Conservation (phyloP, 768 basidiomycete species). For the Lentinula sp. region DNA sequence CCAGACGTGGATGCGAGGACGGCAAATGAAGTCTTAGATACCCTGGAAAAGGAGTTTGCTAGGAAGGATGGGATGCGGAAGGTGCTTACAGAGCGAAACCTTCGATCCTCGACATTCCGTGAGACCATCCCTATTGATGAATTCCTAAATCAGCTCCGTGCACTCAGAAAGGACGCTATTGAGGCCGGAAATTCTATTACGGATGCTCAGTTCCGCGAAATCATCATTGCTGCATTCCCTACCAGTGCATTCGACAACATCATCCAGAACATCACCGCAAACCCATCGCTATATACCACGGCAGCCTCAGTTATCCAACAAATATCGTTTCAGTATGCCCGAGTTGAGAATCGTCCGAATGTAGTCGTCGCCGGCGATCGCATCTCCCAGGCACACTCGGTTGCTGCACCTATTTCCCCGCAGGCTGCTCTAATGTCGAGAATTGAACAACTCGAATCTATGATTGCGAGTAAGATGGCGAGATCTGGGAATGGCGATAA, state of each 20-base stretch:
- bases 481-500: background rate
- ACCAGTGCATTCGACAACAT: background rate
- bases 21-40: too few relatives aligned
- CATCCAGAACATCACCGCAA: background rate
- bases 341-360: background rate
- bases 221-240: background rate
- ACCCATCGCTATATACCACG: background rate
- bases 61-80: too few relatives aligned
- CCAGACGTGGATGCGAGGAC: too few relatives aligned
- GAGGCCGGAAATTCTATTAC: background rate
- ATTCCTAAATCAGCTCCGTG: too few relatives aligned
- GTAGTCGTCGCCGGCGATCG: background rate
- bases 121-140: too few relatives aligned
- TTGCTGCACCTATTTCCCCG: too few relatives aligned
- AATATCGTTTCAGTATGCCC: background rate
- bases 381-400: background rate
- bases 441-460: background rate
- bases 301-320: background rate
- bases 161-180: too few relatives aligned
- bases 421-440: background rate
- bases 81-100: too few relatives aligned
- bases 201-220: background rate
- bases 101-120: too few relatives aligned
- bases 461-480: background rate
- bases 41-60: too few relatives aligned